Evolutionary conservation across 2,329 filamentous ascomycete species (phyloP), one percentile per base, ranked within the genome.

Genomic region (Talaromyces funiculosus): DNA sequence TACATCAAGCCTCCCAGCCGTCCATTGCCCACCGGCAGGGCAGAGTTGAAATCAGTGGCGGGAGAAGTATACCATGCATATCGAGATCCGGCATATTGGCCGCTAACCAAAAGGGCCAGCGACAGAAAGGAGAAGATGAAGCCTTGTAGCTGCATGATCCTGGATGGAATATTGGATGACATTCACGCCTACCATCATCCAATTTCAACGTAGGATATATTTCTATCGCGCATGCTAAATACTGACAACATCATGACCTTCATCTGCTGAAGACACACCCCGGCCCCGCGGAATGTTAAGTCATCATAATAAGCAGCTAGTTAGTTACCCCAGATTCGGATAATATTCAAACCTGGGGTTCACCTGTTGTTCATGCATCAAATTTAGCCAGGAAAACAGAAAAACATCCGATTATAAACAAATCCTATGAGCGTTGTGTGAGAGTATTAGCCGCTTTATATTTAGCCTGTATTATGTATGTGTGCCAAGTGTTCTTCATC

Each of bases 1-100:
- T 62, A 67, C n/a, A 67, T 57, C 9, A 62, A 57, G 8, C 61
- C 65, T 4, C 59, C 66, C 3, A 67, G 60, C 14, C 65, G 53
- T 20, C 65, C 65, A 59, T 66, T 66, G 29, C 66, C 65, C 3
- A 67, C 57, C 10, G 66, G 65, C 14, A 65, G 53, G 20, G 62
- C 60, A n/a, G 53, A 49, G 33, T 60, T 62, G 57, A 65, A 68
- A 53, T 64, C 61, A 2, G 55, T 60, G 29, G 66, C 67, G 10
- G 64, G 59, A 22, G 43, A 55, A 24, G 53, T 64, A 51, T 63
- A 63, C 61, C 63, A 66, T 12, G 61, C 40, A 20, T 38, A 57
- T 62, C 45, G 35, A 38, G 53, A 56, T 40, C 35, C 35, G 26
- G 42, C 35, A 38, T 14, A 56, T 18, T 42, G 29, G 29, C 8